These are phyloP conservation scores for Hygrocybe coccinea DNA, from an alignment of 768 basidiomycete genomes.

Conservation along the genomic window DNA sequence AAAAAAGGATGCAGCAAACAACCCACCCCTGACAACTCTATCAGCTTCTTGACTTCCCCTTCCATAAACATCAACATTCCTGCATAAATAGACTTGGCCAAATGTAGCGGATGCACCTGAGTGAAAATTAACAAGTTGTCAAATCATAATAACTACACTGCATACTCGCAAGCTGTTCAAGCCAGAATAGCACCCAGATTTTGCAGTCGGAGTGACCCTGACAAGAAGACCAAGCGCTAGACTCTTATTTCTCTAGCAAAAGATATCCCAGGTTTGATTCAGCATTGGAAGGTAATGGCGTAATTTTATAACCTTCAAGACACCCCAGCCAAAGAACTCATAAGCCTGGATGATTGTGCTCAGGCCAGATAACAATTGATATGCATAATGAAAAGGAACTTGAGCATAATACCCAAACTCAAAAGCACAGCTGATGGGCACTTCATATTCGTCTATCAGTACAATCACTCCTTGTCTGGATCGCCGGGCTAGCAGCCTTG, in stretches of 20 bases:
- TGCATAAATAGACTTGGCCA: slow-evolving; percentile 3
- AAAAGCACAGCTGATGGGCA: slow-evolving; percentile 10
- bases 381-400: slow-evolving; percentile 8
- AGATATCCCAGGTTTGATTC: background rate
- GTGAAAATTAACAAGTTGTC: slow-evolving; percentile 2
- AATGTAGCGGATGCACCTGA: slow-evolving; percentile 9
- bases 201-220: slow-evolving; percentile 8
- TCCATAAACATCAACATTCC: slow-evolving; percentile 14
- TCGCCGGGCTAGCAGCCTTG: slow-evolving; percentile 8
- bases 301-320: slow-evolving; percentile 8
- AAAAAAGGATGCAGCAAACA: slow-evolving; percentile 1
- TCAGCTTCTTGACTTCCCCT: slow-evolving; percentile 6
- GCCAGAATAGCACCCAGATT: slow-evolving; percentile 12
- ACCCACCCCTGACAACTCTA: slow-evolving; percentile 1
- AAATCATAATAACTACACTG: background rate
- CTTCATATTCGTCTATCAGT: slow-evolving; percentile 12
- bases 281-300: slow-evolving; percentile 6
- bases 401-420: slow-evolving; percentile 12
- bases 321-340: slow-evolving; percentile 8
- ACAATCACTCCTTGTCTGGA: slow-evolving; percentile 7
- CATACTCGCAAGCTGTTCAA: slow-evolving; percentile 7
- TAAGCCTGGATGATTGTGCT: slow-evolving; percentile 10
- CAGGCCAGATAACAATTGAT: background rate
- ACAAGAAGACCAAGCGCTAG: slow-evolving; percentile 6
- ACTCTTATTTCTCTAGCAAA: slow-evolving; percentile 5